Evolutionary conservation across 2,329 filamentous ascomycete genomes (phyloP).

Genomic region (Corinectria fuckeliana): DNA sequence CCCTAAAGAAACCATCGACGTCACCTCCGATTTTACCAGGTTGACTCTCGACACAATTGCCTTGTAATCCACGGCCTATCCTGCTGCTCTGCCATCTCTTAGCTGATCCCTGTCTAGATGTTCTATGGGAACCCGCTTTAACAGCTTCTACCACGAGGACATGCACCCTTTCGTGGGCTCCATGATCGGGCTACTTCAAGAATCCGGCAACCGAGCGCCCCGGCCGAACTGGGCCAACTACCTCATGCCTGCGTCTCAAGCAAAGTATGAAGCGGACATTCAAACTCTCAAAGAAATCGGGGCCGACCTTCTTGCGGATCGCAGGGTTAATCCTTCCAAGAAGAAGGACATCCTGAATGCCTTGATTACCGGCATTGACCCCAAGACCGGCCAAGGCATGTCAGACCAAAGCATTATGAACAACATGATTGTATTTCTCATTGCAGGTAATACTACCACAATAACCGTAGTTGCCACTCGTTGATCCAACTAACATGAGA

Average conservation of each 20-base stretch:
- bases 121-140: conserved; percentile 65
- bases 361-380: conserved; percentile 69
- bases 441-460: conserved; percentile 52
- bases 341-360: conserved; percentile 70
- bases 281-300: conserved; percentile 58
- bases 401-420: conserved; percentile 65
- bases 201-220: conserved; percentile 57
- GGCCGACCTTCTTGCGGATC: conserved; percentile 61
- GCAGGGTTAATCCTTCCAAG: conserved; percentile 56
- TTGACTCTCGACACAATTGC: conserved; percentile 68
- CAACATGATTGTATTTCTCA: conserved; percentile 75
- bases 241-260: conserved; percentile 50
- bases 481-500: background rate
- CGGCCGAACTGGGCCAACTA: conserved; percentile 55
- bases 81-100: background rate
- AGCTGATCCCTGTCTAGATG: conserved; percentile 32
- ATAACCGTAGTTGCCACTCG: background rate
- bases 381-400: conserved; percentile 67
- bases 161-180: conserved; percentile 45
- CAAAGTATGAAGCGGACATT: conserved; percentile 59
- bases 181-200: conserved; percentile 65
- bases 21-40: conserved; percentile 66
- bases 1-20: conserved; percentile 53
- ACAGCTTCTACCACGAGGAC: conserved; percentile 58
- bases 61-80: conserved; percentile 45